Evolutionary conservation across 495 filamentous ascomycete genomes (phyloP).

Genomic region (Talaromyces trachyspermus): DNA sequence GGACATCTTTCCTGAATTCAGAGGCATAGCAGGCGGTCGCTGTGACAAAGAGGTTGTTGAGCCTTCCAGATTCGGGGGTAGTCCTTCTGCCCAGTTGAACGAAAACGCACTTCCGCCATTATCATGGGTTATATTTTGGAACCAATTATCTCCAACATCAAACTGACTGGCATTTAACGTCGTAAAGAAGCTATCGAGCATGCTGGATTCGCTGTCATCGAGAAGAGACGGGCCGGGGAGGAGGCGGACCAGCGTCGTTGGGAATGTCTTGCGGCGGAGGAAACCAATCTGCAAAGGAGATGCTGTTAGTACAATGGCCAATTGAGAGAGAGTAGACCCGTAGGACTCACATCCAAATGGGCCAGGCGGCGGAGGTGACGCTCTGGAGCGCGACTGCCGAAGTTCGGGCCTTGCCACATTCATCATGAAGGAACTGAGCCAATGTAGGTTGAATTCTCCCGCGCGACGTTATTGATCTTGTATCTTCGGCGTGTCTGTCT

Average conservation of each 20-base stretch:
- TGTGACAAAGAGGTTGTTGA: conserved; percentile 56
- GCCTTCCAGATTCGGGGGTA: conserved; percentile 54
- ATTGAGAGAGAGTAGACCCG: neutral
- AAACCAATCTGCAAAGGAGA: conserved; percentile 33
- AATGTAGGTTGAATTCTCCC: too few relatives aligned
- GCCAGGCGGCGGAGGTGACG: conserved; percentile 25
- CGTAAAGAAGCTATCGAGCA: conserved; percentile 57
- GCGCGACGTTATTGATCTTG: too few relatives aligned
- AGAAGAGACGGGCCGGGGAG: conserved; percentile 54
- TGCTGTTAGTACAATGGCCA: conserved; percentile 1
- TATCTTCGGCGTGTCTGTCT: neutral
- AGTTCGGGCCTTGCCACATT: conserved; percentile 25
- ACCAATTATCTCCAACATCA: conserved; percentile 38
- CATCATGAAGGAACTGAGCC: conserved; percentile 19
- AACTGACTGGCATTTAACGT: conserved; percentile 50
- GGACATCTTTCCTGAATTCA: conserved; percentile 16
- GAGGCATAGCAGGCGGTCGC: conserved; percentile 27
- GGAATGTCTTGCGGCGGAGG: conserved; percentile 44
- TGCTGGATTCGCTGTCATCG: conserved; percentile 52
- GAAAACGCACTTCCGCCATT: conserved; percentile 37
- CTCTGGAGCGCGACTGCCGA: conserved; percentile 16
- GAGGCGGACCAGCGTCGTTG: conserved; percentile 48
- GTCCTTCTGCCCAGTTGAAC: conserved; percentile 46
- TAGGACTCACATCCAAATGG: conserved; percentile 58
- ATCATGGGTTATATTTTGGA: conserved; percentile 27